Conservation (phyloP, 23 red algal genomes). For the Porphyridium purpureum region DNA sequence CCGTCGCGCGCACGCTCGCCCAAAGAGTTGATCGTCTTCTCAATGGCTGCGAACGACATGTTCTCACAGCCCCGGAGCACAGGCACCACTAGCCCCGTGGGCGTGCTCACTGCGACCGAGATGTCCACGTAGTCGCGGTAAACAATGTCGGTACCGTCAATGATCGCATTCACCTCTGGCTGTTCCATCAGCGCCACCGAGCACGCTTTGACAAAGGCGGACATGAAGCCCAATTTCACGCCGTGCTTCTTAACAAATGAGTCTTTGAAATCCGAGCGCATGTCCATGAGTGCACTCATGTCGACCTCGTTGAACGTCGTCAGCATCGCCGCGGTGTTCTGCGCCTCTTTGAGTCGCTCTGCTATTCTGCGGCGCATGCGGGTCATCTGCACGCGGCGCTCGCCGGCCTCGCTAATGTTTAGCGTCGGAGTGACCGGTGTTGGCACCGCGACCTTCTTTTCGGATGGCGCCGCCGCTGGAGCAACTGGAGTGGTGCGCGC, state of each 20-base stretch:
- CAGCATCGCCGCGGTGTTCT: conserved; percentile 98
- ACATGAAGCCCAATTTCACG: conserved; percentile 96
- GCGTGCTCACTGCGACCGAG: conserved; percentile 88
- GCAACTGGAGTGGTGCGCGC: too few species aligned
- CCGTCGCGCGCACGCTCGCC: conserved; percentile 61
- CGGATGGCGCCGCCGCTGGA: conserved; percentile 5
- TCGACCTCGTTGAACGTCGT: conserved; percentile 99
- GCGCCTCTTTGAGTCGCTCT: conserved; percentile 88
- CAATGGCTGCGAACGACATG: conserved; percentile 94
- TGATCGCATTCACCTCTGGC: conserved; percentile 90
- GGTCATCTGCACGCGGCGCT: conserved; percentile 84
- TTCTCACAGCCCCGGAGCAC: conserved; percentile 76
- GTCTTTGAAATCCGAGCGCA: conserved; percentile 77
- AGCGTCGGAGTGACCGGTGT: neutral
- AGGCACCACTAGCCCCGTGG: conserved; percentile 89
- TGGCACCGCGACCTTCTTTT: too few species aligned
- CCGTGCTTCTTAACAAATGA: conserved; percentile 82
- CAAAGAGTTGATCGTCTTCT: conserved; percentile 62
- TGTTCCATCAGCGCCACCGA: conserved; percentile 83
- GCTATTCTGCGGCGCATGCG: conserved; percentile 97
- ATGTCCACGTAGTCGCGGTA: conserved; percentile 99
- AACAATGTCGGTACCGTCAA: conserved; percentile 96
- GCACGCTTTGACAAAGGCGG: conserved; percentile 89
- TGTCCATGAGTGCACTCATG: conserved; percentile 84
- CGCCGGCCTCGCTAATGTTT: conserved; percentile 14